These are phyloP conservation scores for Nigrospora osmanthi DNA, from an alignment of 2,329 filamentous ascomycete species.

Conservation along the genomic window DNA sequence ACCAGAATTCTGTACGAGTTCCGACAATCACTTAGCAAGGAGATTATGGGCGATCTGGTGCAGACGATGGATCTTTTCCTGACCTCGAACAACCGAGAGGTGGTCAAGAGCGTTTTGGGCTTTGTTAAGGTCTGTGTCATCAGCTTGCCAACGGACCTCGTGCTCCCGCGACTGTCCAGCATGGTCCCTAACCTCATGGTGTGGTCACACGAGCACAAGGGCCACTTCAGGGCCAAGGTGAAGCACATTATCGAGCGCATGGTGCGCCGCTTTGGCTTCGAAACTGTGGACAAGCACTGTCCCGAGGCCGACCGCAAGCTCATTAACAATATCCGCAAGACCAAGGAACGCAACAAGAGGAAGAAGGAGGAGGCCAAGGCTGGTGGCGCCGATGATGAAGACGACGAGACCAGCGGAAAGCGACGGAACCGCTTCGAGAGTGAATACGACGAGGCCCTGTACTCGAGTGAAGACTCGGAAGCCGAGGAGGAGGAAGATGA, in stretches of 20 bases:
- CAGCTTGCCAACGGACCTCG: slow-evolving; percentile 68
- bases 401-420: slow-evolving; percentile 37
- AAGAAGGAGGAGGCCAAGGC: slow-evolving; percentile 67
- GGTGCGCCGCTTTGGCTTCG: slow-evolving; percentile 82
- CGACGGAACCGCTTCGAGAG: slow-evolving; percentile 68
- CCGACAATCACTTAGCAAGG: slow-evolving; percentile 57
- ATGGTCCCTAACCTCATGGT: slow-evolving; percentile 87
- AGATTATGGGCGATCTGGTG: slow-evolving; percentile 75
- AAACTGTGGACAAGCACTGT: slow-evolving; percentile 69
- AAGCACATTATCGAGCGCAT: slow-evolving; percentile 97
- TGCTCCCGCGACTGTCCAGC: slow-evolving; percentile 67
- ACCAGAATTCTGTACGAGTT: slow-evolving; percentile 93
- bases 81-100: slow-evolving; percentile 92
- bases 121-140: slow-evolving; percentile 97
- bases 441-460: slow-evolving; percentile 93
- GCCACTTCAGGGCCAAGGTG: slow-evolving; percentile 92
- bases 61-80: slow-evolving; percentile 95
- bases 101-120: slow-evolving; percentile 87
- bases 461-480: slow-evolving; percentile 65
- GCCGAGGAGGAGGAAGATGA: slow-evolving; percentile 57
- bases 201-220: slow-evolving; percentile 98
- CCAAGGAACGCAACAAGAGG: slow-evolving; percentile 81
- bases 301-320: slow-evolving; percentile 85
- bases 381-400: slow-evolving; percentile 44
- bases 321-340: slow-evolving; percentile 90